Percentiles rank a stretch among this genome's conserved stretches.
These are phyloP conservation scores for Carex parvula DNA, from an alignment of 176 grass and related monocot genomes.

Conservation along the genomic window DNA sequence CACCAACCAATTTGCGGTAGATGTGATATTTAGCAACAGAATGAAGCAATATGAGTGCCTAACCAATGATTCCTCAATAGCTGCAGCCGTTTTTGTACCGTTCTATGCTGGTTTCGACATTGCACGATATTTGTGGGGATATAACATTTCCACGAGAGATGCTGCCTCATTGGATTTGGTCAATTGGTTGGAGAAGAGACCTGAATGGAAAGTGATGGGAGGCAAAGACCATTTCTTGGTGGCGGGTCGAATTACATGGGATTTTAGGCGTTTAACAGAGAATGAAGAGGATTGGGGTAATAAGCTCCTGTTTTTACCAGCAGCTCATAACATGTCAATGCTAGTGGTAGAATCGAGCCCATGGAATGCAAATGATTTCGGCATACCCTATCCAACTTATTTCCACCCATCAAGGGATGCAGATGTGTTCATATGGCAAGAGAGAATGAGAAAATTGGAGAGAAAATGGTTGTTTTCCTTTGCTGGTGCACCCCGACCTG, in stretches of 20 bases:
- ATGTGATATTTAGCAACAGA: slow-evolving; percentile 89
- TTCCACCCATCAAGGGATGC: slow-evolving; percentile 86
- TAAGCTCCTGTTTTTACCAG: slow-evolving; percentile 82
- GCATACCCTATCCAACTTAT: slow-evolving; percentile 83
- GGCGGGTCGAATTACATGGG: slow-evolving; percentile 88
- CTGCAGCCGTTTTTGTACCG: slow-evolving; percentile 86
- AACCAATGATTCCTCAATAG: slow-evolving; percentile 70
- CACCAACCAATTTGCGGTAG: slow-evolving; percentile 86
- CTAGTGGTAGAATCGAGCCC: slow-evolving; percentile 93
- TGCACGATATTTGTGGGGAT: slow-evolving; percentile 82
- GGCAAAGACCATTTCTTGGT: slow-evolving; percentile 95
- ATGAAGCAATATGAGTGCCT: slow-evolving; percentile 99
- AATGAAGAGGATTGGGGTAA: slow-evolving; percentile 77
- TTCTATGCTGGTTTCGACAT: slow-evolving; percentile 95
- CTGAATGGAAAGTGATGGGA: slow-evolving; percentile 85
- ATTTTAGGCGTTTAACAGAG: slow-evolving; percentile 81
- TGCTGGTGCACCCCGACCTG: slow-evolving; percentile 85
- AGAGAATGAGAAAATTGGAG: slow-evolving; percentile 85
- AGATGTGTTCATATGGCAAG: slow-evolving; percentile 83
- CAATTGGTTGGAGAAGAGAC: slow-evolving; percentile 70
- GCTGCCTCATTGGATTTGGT: slow-evolving; percentile 84
- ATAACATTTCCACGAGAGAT: slow-evolving; percentile 67
- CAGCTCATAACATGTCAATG: slow-evolving; percentile 93
- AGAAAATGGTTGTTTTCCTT: slow-evolving; percentile 85
- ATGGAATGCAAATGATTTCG: slow-evolving; percentile 94